phyloP scores from a whole-genome alignment of 2,329 filamentous ascomycete genomes.

The Colletotrichum kahawae region DNA sequence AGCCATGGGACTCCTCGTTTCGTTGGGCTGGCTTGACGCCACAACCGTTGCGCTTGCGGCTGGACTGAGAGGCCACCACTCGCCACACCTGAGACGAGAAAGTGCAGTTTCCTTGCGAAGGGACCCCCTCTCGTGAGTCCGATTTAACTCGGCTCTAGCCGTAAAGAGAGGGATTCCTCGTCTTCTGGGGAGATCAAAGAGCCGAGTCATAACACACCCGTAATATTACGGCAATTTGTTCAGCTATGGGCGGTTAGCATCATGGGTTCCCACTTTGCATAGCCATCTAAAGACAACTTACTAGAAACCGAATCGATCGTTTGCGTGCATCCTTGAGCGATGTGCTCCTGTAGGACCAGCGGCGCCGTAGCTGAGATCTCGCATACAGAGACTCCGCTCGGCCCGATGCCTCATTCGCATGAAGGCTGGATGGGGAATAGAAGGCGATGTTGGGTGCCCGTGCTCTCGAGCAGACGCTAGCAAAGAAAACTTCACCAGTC shows the following conservation, averaged over 20 bases:
- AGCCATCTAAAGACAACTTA: slow-evolving; percentile 1
- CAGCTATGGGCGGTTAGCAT: slow-evolving; percentile 5
- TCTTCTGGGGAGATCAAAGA: not conserved
- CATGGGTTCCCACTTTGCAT: not conserved
- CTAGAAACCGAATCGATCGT: not conserved
- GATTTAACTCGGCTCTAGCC: slow-evolving; percentile 8
- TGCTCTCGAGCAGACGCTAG: not conserved
- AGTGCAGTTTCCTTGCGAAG: not conserved
- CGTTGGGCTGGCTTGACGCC: not conserved
- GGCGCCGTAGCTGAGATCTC: not conserved
- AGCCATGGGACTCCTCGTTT: not conserved
- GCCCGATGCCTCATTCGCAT: not conserved
- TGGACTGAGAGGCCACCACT: not conserved
- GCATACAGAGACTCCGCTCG: not conserved
- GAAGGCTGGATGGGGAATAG: not conserved
- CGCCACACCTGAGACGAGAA: not conserved
- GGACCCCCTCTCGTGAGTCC: not conserved
- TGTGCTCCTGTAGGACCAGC: not conserved
- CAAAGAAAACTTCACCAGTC: slow-evolving; percentile 38
- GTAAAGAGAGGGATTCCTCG: not conserved
- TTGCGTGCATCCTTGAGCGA: not conserved
- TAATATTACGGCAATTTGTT: slow-evolving; percentile 8
- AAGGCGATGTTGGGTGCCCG: not conserved
- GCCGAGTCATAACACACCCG: not conserved
- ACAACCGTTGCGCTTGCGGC: not conserved